phyloP scores from a whole-genome alignment of 345 rosid species.

The Adansonia digitata region DNA sequence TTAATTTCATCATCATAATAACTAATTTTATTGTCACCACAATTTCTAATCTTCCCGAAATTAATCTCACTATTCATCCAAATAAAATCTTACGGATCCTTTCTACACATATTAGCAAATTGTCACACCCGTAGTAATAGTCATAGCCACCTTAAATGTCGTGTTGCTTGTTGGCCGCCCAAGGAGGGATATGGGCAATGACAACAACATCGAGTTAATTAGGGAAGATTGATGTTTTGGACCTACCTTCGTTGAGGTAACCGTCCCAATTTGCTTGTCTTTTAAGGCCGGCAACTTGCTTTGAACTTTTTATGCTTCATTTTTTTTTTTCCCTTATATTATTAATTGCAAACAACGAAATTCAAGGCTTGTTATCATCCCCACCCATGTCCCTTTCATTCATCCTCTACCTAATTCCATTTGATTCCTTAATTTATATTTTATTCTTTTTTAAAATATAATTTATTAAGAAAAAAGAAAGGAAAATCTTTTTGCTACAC shows the following conservation, averaged over 20 bases:
- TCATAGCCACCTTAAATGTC: constrained; percentile 21
- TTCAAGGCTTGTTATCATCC: constrained; percentile 1
- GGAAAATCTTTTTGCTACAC: not conserved
- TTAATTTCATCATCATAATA: no score
- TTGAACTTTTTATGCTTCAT: not conserved
- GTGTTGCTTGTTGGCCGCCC: constrained; percentile 63
- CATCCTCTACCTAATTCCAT: not conserved
- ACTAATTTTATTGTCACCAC: no score
- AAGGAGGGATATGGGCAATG: not conserved
- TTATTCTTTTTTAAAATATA: not conserved
- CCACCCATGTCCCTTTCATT: constrained; percentile 1
- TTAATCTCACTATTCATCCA: no score
- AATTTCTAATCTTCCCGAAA: no score
- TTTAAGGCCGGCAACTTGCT: constrained; percentile 28
- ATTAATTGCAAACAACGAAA: constrained; percentile 2
- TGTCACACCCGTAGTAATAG: no score
- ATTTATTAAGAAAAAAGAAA: not conserved
- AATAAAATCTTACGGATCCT: no score
- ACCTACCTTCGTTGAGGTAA: constrained; percentile 26
- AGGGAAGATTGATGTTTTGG: not conserved
- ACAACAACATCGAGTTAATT: constrained; percentile 20
- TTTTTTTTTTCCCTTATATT: not conserved
- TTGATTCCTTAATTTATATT: not conserved
- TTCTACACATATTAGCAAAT: no score
- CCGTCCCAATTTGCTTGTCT: constrained; percentile 24